A percentile compares a stretch with the other conserved stretches of the same genome.
Conservation (phyloP, 1,284 basidiomycete genomes). For the Puccinia coronata region DNA sequence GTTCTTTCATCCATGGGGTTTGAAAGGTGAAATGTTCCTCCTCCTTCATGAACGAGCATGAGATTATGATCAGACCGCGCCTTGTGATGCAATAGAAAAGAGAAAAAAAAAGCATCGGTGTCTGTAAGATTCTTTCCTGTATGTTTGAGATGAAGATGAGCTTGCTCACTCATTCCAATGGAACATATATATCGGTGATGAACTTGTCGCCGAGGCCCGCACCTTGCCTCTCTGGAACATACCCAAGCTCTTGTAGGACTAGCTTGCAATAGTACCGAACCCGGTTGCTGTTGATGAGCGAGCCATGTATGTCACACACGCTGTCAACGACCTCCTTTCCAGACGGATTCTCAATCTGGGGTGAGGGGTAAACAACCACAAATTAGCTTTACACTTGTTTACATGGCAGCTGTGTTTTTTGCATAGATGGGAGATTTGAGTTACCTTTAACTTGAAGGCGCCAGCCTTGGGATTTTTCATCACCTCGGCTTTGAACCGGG, state of each 20-base stretch:
- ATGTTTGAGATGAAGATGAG: no score
- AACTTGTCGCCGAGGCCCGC: background rate
- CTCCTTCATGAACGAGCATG: background rate
- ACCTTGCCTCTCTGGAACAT: background rate
- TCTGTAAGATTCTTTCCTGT: no score
- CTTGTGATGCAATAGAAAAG: background rate
- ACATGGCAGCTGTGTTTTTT: no score
- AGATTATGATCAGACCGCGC: background rate
- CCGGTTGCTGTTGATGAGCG: no score
- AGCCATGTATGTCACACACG: no score
- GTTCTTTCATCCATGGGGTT: background rate
- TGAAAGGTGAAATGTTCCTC: constrained; percentile 11
- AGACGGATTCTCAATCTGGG: no score
- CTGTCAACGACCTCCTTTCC: no score
- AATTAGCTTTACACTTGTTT: background rate
- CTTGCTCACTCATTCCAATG: background rate
- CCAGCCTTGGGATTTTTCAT: no score
- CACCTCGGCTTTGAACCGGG: background rate
- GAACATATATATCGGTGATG: background rate
- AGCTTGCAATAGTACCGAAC: no score
- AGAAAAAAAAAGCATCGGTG: background rate
- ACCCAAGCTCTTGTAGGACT: no score
- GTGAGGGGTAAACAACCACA: no score
- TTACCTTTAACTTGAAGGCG: background rate
- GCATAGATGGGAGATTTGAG: no score